Evolutionary conservation across 768 basidiomycete species (phyloP).

Genomic region (Naganishia vaughanmartiniae): DNA sequence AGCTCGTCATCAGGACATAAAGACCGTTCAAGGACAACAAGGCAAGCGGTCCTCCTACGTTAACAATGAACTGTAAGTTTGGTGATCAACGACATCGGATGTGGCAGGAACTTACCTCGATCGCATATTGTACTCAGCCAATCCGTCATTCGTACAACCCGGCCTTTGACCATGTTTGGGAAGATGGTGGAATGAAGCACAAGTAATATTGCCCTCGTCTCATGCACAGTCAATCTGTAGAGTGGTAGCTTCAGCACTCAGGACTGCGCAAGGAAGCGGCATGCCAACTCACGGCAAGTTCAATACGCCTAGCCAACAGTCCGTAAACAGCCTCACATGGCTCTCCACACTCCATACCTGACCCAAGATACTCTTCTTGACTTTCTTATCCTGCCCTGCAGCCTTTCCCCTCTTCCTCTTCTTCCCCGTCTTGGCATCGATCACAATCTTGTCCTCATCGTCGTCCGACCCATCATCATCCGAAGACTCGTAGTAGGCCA

Average conservation of each 20-base stretch:
- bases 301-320: slow-evolving; percentile 32
- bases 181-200: slow-evolving; percentile 45
- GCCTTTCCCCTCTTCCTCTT: slow-evolving; percentile 28
- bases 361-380: slow-evolving; percentile 32
- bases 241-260: neutral
- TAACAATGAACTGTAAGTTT: slow-evolving; percentile 55
- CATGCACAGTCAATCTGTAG: slow-evolving; percentile 27
- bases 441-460: slow-evolving; percentile 29
- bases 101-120: slow-evolving; percentile 15
- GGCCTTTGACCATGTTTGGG: slow-evolving; percentile 34
- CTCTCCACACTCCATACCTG: slow-evolving; percentile 33
- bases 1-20: slow-evolving; percentile 84
- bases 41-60: slow-evolving; percentile 64
- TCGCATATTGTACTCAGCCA: slow-evolving; percentile 46
- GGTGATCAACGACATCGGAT: slow-evolving; percentile 11
- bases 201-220: slow-evolving; percentile 49
- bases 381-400: slow-evolving; percentile 9
- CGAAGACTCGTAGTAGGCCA: slow-evolving; percentile 47
- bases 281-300: slow-evolving; percentile 33
- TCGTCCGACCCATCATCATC: slow-evolving; percentile 30
- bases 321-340: slow-evolving; percentile 32
- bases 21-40: slow-evolving; percentile 86
- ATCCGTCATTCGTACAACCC: slow-evolving; percentile 48
- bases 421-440: slow-evolving; percentile 26
- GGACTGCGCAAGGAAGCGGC: slow-evolving; percentile 20